phyloP scores from a whole-genome alignment of 257 asterid species.

The Solanum boliviense region DNA sequence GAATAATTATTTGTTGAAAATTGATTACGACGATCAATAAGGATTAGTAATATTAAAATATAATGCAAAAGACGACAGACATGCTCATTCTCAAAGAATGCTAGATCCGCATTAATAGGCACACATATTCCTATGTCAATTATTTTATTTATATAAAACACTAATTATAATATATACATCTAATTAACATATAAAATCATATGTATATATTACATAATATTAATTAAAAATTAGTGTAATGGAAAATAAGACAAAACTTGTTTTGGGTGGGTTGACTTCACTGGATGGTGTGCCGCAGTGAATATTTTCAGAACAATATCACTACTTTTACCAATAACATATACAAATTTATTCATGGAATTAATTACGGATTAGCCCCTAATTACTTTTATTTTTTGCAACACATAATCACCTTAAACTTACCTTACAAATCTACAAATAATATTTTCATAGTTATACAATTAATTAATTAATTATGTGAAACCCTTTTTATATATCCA shows the following conservation, averaged over 20 bases:
- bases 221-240: not conserved
- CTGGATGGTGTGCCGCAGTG: conserved; percentile 25
- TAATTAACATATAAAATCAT: not conserved
- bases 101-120: conserved; percentile 79
- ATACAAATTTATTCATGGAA: not conserved
- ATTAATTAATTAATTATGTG: not conserved
- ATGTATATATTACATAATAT: not conserved
- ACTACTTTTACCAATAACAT: not conserved
- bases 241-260: conserved; percentile 8
- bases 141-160: not conserved
- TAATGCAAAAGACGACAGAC: conserved; percentile 50
- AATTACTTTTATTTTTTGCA: not conserved
- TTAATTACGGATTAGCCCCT: not conserved
- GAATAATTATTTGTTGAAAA: not conserved
- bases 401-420: not conserved
- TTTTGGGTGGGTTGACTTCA: conserved; percentile 49
- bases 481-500: not conserved
- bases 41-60: not conserved
- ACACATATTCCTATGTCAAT: conserved; percentile 6
- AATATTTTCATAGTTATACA: not conserved
- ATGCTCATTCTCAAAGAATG: conserved; percentile 70
- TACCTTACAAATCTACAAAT: not conserved
- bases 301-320: not conserved
- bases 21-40: conserved; percentile 10
- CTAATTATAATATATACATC: not conserved